These are phyloP conservation scores for Neurospora sp. DNA, from an alignment of 2,329 filamentous ascomycete genomes.

Conservation along the genomic window DNA sequence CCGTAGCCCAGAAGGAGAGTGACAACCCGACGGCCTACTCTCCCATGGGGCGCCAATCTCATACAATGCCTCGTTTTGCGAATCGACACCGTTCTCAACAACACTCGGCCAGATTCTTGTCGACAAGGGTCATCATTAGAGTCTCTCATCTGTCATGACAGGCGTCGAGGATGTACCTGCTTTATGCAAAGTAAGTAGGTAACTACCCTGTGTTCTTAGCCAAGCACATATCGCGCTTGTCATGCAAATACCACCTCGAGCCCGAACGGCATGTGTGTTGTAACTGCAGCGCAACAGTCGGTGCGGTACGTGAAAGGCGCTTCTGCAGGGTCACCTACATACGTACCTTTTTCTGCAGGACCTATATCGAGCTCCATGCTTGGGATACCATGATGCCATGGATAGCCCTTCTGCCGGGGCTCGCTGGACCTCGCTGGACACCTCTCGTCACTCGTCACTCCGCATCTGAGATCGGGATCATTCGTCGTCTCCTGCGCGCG, in stretches of 20 bases:
- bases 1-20: neutral
- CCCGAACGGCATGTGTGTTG: neutral
- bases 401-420: neutral
- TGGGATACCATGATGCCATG: neutral
- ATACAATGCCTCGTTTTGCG: neutral
- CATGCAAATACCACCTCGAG: neutral
- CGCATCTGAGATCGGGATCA: conserved; percentile 1
- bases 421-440: neutral
- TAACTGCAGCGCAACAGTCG: neutral
- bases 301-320: neutral
- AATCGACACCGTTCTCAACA: neutral
- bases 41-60: neutral
- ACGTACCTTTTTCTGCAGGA: neutral
- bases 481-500: neutral
- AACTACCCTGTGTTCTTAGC: neutral
- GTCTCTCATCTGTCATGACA: neutral
- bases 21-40: neutral
- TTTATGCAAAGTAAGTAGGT: neutral
- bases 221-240: neutral
- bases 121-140: neutral
- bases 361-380: neutral
- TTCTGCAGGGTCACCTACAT: neutral
- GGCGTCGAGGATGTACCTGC: neutral
- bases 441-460: conserved; percentile 4
- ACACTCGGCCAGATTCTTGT: neutral